Percentiles rank a stretch among this genome's conserved stretches.
Conservation (phyloP, 306 rosid genomes). For the Sindora glabra region DNA sequence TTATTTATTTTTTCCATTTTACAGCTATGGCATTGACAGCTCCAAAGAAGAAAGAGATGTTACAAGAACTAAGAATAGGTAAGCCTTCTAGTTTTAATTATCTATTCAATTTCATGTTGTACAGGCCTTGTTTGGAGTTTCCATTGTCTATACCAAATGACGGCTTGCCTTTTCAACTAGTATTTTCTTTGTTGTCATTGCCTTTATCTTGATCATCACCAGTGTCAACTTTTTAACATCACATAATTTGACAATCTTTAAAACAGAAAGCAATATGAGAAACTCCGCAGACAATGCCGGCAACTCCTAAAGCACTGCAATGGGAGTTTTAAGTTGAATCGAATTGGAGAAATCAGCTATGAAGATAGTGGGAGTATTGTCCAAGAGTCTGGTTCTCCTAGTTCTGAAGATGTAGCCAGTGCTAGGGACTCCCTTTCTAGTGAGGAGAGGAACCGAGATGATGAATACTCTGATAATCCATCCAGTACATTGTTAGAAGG, state of each 20-base stretch:
- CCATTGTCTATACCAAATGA: no score
- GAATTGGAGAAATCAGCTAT: constrained; percentile 37
- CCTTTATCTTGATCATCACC: background rate
- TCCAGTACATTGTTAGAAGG: constrained; percentile 65
- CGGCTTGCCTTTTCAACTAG: background rate
- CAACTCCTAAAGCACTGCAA: constrained; percentile 46
- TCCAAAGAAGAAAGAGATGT: constrained; percentile 74
- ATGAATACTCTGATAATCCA: constrained; percentile 58
- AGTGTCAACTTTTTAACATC: no score
- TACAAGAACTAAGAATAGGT: constrained; percentile 70
- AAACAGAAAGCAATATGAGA: constrained; percentile 84
- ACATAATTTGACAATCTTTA: constrained; percentile 11
- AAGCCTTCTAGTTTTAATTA: constrained; percentile 5
- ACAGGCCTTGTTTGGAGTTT: no score
- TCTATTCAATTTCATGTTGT: no score
- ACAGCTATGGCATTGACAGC: constrained; percentile 84
- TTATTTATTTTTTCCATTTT: constrained; percentile 14
- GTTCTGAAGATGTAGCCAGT: constrained; percentile 88
- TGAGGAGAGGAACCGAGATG: constrained; percentile 61
- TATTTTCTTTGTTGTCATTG: no score
- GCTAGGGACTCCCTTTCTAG: constrained; percentile 94
- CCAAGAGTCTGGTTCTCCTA: constrained; percentile 71
- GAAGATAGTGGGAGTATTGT: constrained; percentile 41
- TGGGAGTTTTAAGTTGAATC: constrained; percentile 53
- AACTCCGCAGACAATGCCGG: constrained; percentile 74